Conservation (phyloP, 164 flowering plant species). For the Cinnamomum micranthum region DNA sequence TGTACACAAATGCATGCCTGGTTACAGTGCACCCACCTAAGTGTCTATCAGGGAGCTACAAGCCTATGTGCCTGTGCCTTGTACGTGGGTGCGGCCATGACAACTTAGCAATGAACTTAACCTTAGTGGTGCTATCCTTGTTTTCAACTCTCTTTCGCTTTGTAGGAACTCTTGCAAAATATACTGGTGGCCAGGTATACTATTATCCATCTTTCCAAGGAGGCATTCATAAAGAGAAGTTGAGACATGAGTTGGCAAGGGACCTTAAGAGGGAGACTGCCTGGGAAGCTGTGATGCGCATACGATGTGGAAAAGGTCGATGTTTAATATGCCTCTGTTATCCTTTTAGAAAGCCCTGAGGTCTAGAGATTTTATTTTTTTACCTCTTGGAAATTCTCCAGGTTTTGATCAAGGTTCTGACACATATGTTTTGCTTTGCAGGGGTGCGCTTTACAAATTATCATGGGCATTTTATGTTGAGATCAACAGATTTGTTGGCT, state of each 20-base stretch:
- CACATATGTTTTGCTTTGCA: slow-evolving; percentile 29
- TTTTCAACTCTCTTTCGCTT: background rate
- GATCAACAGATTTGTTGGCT: slow-evolving; percentile 84
- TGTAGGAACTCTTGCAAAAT: slow-evolving; percentile 86
- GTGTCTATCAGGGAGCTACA: too few species aligned
- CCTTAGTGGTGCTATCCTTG: slow-evolving; percentile 2
- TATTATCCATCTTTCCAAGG: slow-evolving; percentile 79
- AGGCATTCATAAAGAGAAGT: slow-evolving; percentile 56
- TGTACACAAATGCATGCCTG: too few species aligned
- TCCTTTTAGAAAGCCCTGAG: background rate
- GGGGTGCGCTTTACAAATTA: slow-evolving; percentile 87
- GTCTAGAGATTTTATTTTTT: background rate
- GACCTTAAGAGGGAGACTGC: slow-evolving; percentile 98
- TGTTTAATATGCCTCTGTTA: background rate
- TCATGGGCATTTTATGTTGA: slow-evolving; percentile 95
- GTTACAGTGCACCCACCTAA: too few species aligned
- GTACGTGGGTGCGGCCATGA: too few species aligned
- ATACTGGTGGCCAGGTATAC: slow-evolving; percentile 94
- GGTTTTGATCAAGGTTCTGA: background rate
- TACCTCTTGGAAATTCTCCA: background rate
- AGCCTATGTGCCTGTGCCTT: too few species aligned
- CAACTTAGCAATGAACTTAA: too few species aligned
- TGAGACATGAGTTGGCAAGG: slow-evolving; percentile 77
- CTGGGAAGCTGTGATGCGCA: slow-evolving; percentile 98
- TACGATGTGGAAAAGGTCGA: slow-evolving; percentile 98